phyloP scores from a whole-genome alignment of 768 basidiomycete genomes.

The Coprinopsis sp. region DNA sequence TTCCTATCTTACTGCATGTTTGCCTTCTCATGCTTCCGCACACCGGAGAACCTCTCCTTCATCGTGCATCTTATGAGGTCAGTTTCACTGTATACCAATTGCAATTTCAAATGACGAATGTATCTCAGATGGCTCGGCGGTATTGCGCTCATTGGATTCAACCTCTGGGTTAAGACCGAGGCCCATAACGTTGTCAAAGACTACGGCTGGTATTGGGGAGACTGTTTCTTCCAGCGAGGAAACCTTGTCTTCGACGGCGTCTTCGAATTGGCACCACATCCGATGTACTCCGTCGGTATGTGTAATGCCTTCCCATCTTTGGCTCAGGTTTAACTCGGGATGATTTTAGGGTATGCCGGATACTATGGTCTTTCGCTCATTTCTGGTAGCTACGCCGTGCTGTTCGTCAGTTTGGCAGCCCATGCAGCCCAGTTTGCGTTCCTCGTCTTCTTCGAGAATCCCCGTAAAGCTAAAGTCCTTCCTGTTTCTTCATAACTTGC shows the following conservation, averaged over 20 bases:
- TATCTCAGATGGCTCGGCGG: constrained; percentile 79
- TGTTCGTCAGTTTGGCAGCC: constrained; percentile 90
- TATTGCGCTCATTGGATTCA: constrained; percentile 81
- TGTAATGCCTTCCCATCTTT: background rate
- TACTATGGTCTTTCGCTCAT: constrained; percentile 95
- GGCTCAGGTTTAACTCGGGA: background rate
- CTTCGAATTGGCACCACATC: constrained; percentile 88
- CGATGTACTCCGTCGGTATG: constrained; percentile 89
- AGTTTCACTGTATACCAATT: constrained; percentile 11
- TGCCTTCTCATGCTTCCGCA: constrained; percentile 87
- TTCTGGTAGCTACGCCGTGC: constrained; percentile 80
- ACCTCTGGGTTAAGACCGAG: constrained; percentile 97
- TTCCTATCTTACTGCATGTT: constrained; percentile 95
- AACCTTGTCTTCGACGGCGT: constrained; percentile 96
- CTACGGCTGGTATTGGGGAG: constrained; percentile 98
- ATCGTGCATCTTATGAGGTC: constrained; percentile 76
- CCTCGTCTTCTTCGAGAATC: constrained; percentile 93
- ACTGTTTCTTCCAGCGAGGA: constrained; percentile 89
- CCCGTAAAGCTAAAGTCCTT: constrained; percentile 56
- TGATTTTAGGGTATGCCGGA: constrained; percentile 75
- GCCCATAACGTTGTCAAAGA: constrained; percentile 98
- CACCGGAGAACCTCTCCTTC: constrained; percentile 72
- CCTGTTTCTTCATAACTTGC: background rate
- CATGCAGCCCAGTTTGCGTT: constrained; percentile 98
- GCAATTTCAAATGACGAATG: constrained; percentile 1